These are phyloP conservation scores for Herpotrichia juniperi DNA, from an alignment of 2,329 filamentous ascomycete species.

Conservation along the genomic window DNA sequence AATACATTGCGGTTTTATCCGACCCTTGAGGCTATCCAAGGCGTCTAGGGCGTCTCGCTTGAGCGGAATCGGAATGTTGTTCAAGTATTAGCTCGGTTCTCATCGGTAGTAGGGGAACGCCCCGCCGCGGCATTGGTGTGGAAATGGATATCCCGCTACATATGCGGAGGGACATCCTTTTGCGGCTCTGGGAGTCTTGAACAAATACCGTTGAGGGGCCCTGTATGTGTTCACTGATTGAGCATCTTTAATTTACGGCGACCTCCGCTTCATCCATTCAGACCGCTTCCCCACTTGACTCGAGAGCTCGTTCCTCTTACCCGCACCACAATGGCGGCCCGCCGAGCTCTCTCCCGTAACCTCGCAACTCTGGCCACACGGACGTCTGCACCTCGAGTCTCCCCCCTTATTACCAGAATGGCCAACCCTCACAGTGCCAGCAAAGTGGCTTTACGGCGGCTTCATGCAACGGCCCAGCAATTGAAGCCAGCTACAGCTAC, in stretches of 20 bases:
- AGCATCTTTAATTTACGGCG: no score
- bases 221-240: no score
- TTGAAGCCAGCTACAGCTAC: constrained; percentile 55
- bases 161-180: not conserved
- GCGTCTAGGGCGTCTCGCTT: not conserved
- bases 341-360: constrained; percentile 51
- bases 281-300: not conserved
- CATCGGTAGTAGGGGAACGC: not conserved
- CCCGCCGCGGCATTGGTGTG: not conserved
- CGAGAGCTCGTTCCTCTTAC: not conserved
- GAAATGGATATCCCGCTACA: not conserved
- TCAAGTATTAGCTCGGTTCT: not conserved
- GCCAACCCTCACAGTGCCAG: constrained; percentile 42
- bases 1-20: not conserved
- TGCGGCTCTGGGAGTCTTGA: not conserved
- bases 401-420: constrained; percentile 46
- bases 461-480: constrained; percentile 63
- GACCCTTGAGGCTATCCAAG: not conserved
- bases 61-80: not conserved
- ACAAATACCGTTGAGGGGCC: not conserved
- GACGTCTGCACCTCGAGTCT: constrained; percentile 40
- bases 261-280: no score
- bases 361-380: constrained; percentile 49
- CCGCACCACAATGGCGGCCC: constrained; percentile 50
- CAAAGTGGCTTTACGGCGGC: constrained; percentile 50